Conservation (phyloP, 2,329 filamentous ascomycete genomes). For the Aspergillus spinulosporus region DNA sequence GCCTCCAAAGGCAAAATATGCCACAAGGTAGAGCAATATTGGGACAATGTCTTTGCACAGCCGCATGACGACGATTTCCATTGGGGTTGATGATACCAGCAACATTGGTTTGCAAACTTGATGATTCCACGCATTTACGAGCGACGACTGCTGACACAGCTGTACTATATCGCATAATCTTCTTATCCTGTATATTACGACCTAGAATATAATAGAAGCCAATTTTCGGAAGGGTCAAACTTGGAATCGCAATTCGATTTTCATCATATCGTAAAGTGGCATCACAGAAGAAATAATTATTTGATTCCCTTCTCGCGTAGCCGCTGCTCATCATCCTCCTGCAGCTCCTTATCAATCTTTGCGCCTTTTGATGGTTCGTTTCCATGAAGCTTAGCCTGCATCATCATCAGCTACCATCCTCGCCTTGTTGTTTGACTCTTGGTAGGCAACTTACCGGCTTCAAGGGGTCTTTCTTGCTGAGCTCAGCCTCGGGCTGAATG, state of each 20-base stretch:
- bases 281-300: conserved; percentile 24
- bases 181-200: conserved; percentile 1
- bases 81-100: conserved; percentile 28
- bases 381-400: conserved; percentile 47
- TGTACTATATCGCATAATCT: conserved; percentile 11
- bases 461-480: conserved; percentile 47
- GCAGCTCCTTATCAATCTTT: conserved; percentile 47
- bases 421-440: not conserved
- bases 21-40: conserved; percentile 34
- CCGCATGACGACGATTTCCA: conserved; percentile 35
- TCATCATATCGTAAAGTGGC: conserved; percentile 8
- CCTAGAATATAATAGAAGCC: conserved; percentile 7
- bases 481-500: conserved; percentile 37
- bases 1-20: conserved; percentile 33
- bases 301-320: conserved; percentile 47
- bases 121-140: conserved; percentile 16
- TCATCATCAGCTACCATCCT: not conserved
- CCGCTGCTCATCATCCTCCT: conserved; percentile 46
- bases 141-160: conserved; percentile 11
- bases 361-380: conserved; percentile 50
- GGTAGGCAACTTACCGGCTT: conserved; percentile 37
- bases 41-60: conserved; percentile 37
- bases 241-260: not conserved
- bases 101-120: not conserved
- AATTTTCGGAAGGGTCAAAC: not conserved